These are phyloP conservation scores for Exophiala sp. DNA, from an alignment of 2,329 filamentous ascomycete species.

Conservation along the genomic window DNA sequence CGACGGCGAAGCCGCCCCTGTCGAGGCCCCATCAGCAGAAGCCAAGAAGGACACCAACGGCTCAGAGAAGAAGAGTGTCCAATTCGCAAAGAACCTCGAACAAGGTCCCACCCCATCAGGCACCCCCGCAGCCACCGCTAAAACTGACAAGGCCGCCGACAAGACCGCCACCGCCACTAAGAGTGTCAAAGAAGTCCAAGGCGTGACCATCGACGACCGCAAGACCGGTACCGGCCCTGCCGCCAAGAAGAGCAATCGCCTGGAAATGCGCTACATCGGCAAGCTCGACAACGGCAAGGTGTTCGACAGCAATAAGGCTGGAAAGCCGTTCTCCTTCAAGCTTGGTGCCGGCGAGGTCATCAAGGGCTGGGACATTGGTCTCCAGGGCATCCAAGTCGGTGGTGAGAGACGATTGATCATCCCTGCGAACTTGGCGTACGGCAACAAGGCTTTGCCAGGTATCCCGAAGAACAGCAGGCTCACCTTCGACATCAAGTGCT, in stretches of 20 bases:
- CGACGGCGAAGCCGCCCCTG: slow-evolving; percentile 73
- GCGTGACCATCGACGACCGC: slow-evolving; percentile 92
- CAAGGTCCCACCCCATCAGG: slow-evolving; percentile 82
- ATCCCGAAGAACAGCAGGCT: slow-evolving; percentile 90
- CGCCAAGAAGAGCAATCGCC: slow-evolving; percentile 84
- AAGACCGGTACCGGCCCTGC: slow-evolving; percentile 80
- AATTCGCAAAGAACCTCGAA: slow-evolving; percentile 98
- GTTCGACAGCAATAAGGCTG: slow-evolving; percentile 93
- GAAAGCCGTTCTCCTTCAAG: slow-evolving; percentile 95
- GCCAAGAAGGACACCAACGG: slow-evolving; percentile 49
- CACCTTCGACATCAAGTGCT: slow-evolving; percentile 84
- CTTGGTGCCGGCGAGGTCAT: slow-evolving; percentile 93
- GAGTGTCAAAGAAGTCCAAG: slow-evolving; percentile 75
- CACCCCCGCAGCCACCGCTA: slow-evolving; percentile 38
- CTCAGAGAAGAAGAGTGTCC: slow-evolving; percentile 71
- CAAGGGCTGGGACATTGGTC: slow-evolving; percentile 96
- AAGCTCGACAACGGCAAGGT: slow-evolving; percentile 93
- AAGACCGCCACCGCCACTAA: slow-evolving; percentile 50
- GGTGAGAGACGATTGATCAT: slow-evolving; percentile 91
- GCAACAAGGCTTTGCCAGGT: slow-evolving; percentile 73
- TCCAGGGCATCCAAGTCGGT: slow-evolving; percentile 87
- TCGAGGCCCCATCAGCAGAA: slow-evolving; percentile 44
- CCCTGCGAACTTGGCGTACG: slow-evolving; percentile 83
- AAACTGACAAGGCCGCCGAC: slow-evolving; percentile 45
- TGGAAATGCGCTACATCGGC: slow-evolving; percentile 96